A percentile compares a stretch with the other conserved stretches of the same genome.
phyloP scores from a whole-genome alignment of 176 grass and related monocot genomes.

The Triticum aestivum region DNA sequence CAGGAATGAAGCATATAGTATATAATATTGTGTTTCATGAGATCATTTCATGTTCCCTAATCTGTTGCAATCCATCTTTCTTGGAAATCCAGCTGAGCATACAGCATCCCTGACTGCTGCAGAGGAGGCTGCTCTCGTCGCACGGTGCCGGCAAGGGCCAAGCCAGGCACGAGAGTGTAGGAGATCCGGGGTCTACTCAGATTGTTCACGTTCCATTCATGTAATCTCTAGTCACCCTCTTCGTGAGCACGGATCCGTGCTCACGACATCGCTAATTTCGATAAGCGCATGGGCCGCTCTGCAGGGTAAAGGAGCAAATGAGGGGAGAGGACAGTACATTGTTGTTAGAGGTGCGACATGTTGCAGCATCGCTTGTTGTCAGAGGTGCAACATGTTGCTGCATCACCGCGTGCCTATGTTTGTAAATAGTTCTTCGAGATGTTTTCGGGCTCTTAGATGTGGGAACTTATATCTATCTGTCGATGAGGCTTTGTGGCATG shows the following conservation, averaged over 20 bases:
- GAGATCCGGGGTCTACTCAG: constrained; percentile 21
- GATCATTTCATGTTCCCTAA: background rate
- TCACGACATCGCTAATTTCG: background rate
- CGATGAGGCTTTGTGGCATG: background rate
- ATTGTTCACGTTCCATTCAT: constrained; percentile 17
- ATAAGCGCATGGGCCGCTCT: background rate
- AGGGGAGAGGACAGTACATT: background rate
- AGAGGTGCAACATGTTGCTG: no score
- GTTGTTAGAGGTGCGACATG: background rate
- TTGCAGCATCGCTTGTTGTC: background rate
- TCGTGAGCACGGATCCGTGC: background rate
- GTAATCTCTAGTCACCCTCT: constrained; percentile 30
- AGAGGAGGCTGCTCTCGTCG: constrained; percentile 54
- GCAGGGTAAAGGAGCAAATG: constrained; percentile 37
- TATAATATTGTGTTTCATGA: background rate
- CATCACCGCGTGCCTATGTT: background rate
- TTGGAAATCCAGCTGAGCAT: background rate
- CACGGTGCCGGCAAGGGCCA: constrained; percentile 30
- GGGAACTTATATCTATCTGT: background rate
- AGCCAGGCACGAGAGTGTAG: background rate
- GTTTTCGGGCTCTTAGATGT: background rate
- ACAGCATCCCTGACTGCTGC: constrained; percentile 9
- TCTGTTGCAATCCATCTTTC: background rate
- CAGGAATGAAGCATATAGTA: background rate
- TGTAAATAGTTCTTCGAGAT: background rate